Evolutionary conservation across 2,329 filamentous ascomycete genomes (phyloP).

Genomic region (Penicillium sp.): DNA sequence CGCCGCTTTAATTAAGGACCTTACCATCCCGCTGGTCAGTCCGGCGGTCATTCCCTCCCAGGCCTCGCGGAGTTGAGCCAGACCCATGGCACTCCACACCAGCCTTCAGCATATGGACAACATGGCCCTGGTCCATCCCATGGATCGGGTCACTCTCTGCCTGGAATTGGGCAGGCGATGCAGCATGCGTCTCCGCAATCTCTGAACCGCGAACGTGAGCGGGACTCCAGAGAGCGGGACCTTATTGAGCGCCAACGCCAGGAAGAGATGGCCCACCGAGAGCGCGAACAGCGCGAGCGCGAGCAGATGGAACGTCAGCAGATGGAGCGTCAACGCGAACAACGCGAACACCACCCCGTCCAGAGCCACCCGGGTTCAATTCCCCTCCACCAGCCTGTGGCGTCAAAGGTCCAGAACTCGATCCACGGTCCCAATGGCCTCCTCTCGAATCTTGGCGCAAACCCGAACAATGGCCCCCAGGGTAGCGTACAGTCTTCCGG

Average conservation of each 20-base stretch:
- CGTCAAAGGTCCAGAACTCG: conserved; percentile 72
- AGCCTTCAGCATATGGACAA: conserved; percentile 44
- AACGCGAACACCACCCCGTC: conserved; percentile 65
- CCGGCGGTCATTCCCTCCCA: conserved; percentile 47
- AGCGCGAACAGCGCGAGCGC: conserved; percentile 58
- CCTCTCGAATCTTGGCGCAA: conserved; percentile 69
- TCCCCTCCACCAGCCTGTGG: conserved; percentile 91
- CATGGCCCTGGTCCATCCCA: conserved; percentile 40
- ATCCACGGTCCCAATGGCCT: conserved; percentile 93
- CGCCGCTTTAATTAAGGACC: conserved; percentile 29
- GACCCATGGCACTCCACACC: conserved; percentile 42
- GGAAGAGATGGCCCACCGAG: conserved; percentile 58
- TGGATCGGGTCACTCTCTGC: conserved; percentile 38
- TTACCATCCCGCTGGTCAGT: conserved; percentile 43
- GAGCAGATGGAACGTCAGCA: conserved; percentile 60
- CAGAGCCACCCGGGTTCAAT: conserved; percentile 87
- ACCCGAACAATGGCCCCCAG: conserved; percentile 54
- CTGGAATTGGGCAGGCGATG: conserved; percentile 44
- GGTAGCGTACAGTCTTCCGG: conserved; percentile 59
- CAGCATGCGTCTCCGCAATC: conserved; percentile 44
- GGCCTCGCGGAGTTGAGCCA: conserved; percentile 49
- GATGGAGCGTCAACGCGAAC: conserved; percentile 54
- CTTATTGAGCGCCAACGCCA: conserved; percentile 50
- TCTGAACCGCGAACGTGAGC: conserved; percentile 45
- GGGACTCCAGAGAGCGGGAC: conserved; percentile 58